phyloP scores from a whole-genome alignment of 805 yeast genomes.

The Saitoella complicata region DNA sequence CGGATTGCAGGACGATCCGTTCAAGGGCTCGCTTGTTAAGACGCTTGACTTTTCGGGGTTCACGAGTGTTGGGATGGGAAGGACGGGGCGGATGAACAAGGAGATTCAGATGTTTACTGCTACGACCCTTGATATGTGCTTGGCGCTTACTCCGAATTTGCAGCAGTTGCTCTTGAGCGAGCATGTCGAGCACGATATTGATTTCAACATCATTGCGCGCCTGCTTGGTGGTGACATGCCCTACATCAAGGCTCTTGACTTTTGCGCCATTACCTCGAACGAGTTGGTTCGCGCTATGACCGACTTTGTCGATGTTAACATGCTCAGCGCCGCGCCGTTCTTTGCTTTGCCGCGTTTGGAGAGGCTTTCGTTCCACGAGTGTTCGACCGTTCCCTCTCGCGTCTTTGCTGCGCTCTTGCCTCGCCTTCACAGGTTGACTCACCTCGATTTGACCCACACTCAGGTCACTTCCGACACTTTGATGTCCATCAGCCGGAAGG shows the following conservation, averaged over 20 bases:
- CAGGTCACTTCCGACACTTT: conserved; percentile 52
- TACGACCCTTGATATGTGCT: conserved; percentile 47
- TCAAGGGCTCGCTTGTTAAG: conserved; percentile 43
- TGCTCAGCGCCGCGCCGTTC: conserved; percentile 8
- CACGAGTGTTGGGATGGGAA: conserved; percentile 76
- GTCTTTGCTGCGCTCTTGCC: conserved; percentile 43
- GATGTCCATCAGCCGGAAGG: conserved; percentile 35
- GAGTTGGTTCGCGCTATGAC: conserved; percentile 37
- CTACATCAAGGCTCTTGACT: conserved; percentile 55
- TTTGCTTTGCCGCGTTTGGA: conserved; percentile 19
- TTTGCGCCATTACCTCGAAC: conserved; percentile 61
- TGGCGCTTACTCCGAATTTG: conserved; percentile 44
- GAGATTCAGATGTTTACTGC: conserved; percentile 83
- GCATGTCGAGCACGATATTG: conserved; percentile 69
- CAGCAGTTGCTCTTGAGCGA: conserved; percentile 72
- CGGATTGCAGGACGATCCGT: conserved; percentile 24
- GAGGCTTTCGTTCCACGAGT: conserved; percentile 68
- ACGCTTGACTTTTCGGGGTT: conserved; percentile 76
- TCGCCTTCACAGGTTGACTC: conserved; percentile 36
- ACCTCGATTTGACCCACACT: conserved; percentile 71
- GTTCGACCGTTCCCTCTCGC: conserved; percentile 55
- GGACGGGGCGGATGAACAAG: conserved; percentile 78
- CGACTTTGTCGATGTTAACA: conserved; percentile 15
- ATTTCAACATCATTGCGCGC: conserved; percentile 35
- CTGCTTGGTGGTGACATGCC: conserved; percentile 35